Base-by-base conservation (phyloP, 345 rosid genomes). In the Kandelia obovata region DNA sequence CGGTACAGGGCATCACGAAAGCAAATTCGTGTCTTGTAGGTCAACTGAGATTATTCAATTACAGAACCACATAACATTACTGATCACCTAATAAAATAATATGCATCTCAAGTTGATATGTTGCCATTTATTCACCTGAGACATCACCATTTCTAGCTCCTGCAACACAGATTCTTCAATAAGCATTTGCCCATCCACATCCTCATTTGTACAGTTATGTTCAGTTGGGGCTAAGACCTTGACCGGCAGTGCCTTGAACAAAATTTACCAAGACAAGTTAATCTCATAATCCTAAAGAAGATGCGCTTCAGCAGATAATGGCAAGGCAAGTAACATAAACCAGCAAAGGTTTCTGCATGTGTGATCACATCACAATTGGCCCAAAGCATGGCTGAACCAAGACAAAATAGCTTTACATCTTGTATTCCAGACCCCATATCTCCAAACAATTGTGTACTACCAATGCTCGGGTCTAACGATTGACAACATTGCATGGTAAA, bases 1-100 rank as follows among this genome's bases (percentile, higher is more conserved):
- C 98, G 98, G 77, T 93, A 89, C 69, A 93, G 76, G 20, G 92
- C 88, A 78, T 89, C 94, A 25, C 92, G 89, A 62, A 94, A 82
- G 79, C 96, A 88, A 55, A 87, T 85, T 27, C 97, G 83, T 13
- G 88, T 83, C 74, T 81, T 77, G 62, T 83, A 79, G 2, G 78
- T 78, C 73, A 94, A 75, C 98, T 94, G 84, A 30, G 47, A 61
- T 73, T 7, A 75, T 62, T 32, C 19, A 37, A 58, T 73, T 23
- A 73, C 20, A 62, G 25, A 64, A 57, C 66, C 46, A 15, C 23
- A 46, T 55, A 75, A 56, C 26, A 53, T 34, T 47, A 13, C 21
- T 28, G 21, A 17, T 53, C 66, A 28, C 19, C 56, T 32, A 20
- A 28, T 43, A 15, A 19, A 9, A 3, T 34, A 43, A 19, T 7